Base-by-base conservation (phyloP, 768 basidiomycete species). In the Amanita exitialis region DNA sequence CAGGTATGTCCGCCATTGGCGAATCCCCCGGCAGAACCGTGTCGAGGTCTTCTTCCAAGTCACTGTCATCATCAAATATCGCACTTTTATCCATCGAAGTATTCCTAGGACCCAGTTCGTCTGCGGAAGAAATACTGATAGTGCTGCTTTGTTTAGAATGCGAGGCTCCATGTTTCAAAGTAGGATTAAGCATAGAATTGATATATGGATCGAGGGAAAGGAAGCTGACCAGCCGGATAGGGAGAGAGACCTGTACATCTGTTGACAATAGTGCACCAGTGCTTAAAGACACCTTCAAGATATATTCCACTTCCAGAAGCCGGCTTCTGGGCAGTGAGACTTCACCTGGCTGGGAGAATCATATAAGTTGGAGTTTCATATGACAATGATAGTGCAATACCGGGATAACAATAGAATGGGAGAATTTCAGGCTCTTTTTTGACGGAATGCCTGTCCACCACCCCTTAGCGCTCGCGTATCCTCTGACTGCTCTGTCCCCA, bases 401-500 rank as follows among this genome's bases (percentile, higher is more conserved):
- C 23, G 92, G 91, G 37, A 94, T 59, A 7, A 78, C 60, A 6
- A 96, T 72, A 47, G 74, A 79, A 59, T 90, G 83, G 13, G 75
- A 74, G 64, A 91, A 89, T 16, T 79, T 73, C 7, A 73, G 66
- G 4, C 71, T 69, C 54, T 83, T 78, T 1, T 80, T 79, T 3
- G 84, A 69, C 12, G 70, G 66, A 5, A 94, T 80, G 6, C 93
- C 93, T 4, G 79, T 73, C 91, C 92, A 95, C 86, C 90, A 95
- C 1, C 91, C 92, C 58, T 81, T 83, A 20, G 82, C 86, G 37
- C 86, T 90, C 8, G 84, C 86, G 60, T 80, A 76, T 2, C 86
- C 86, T 54, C 77, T 76, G 6, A 79, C 65, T 23, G 76, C 77
- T 36, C 74, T 73, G 44, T 83, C 77, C 5, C 82, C 79, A 61